A percentile compares a stretch with the other conserved stretches of the same genome.
phyloP scores from a whole-genome alignment of 257 asterid genomes.

The Craterostigma plantagineum region DNA sequence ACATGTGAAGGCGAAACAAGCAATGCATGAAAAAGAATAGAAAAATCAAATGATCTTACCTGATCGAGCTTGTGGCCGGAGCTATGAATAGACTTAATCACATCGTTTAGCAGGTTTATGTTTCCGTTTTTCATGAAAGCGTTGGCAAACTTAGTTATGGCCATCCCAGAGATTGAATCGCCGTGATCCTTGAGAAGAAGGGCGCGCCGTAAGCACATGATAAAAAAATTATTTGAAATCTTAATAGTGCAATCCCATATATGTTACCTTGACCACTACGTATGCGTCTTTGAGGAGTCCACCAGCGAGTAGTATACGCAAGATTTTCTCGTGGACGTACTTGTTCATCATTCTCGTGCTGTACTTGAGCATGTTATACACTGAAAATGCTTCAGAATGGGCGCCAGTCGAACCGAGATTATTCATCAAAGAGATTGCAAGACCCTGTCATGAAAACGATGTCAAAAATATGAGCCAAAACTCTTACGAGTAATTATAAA shows the following conservation, averaged over 20 bases:
- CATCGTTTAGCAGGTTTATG: constrained; percentile 76
- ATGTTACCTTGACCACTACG: constrained; percentile 85
- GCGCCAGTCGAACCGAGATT: constrained; percentile 70
- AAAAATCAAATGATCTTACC: constrained; percentile 46
- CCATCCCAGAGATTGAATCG: constrained; percentile 27
- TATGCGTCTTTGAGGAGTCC: constrained; percentile 87
- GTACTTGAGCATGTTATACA: constrained; percentile 62
- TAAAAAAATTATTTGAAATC: background rate
- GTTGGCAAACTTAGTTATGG: constrained; percentile 54
- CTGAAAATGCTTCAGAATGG: constrained; percentile 71
- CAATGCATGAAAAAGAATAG: background rate
- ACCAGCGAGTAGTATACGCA: constrained; percentile 60
- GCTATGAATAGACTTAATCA: constrained; percentile 56
- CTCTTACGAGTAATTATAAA: too few species aligned
- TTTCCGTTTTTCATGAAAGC: constrained; percentile 66
- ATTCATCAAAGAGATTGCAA: constrained; percentile 41
- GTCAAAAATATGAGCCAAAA: constrained; percentile 2
- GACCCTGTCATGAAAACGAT: constrained; percentile 33
- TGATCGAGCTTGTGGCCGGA: constrained; percentile 61
- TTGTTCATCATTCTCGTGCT: constrained; percentile 55
- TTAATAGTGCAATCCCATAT: background rate
- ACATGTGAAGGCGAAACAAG: background rate
- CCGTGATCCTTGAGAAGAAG: constrained; percentile 71
- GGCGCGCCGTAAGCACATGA: too few species aligned
- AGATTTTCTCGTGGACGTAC: constrained; percentile 60